Conservation (phyloP, 2,329 filamentous ascomycete species). For the Anthostomella pinea region DNA sequence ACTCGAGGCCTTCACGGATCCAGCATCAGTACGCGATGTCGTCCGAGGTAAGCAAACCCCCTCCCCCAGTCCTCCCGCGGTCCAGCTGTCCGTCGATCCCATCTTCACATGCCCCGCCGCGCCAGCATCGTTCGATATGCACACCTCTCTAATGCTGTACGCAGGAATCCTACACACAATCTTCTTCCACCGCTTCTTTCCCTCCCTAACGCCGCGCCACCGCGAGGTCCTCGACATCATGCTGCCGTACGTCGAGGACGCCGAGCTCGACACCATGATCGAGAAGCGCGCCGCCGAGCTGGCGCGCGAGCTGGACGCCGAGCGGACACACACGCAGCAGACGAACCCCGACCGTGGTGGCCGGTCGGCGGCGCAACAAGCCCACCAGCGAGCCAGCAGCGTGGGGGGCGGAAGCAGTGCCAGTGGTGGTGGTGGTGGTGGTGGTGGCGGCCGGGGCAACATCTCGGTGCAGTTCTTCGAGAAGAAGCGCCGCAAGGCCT, state of each 20-base stretch:
- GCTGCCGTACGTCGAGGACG: constrained; percentile 83
- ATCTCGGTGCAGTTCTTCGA: constrained; percentile 93
- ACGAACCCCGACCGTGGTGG: not conserved
- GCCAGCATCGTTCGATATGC: not conserved
- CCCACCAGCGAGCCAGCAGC: constrained; percentile 1
- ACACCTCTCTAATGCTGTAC: constrained; percentile 12
- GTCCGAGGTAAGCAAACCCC: constrained; percentile 67
- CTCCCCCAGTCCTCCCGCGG: constrained; percentile 5
- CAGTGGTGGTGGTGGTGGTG: constrained; percentile 2
- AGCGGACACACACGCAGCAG: constrained; percentile 36
- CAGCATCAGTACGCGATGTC: constrained; percentile 83
- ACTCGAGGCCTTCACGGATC: constrained; percentile 90
- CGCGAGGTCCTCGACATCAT: constrained; percentile 89
- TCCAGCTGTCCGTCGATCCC: constrained; percentile 2
- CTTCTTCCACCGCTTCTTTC: constrained; percentile 98
- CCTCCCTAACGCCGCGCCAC: constrained; percentile 74
- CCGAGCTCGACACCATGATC: constrained; percentile 89
- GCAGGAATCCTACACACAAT: constrained; percentile 91
- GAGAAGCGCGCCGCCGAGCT: constrained; percentile 80
- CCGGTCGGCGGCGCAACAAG: constrained; percentile 5
- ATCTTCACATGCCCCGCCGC: constrained; percentile 12
- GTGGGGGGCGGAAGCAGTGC: not conserved
- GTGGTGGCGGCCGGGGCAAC: constrained; percentile 66
- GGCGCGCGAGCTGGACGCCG: constrained; percentile 70
- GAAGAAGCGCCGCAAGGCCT: constrained; percentile 79